A percentile compares a stretch with the other conserved stretches of the same genome.
Evolutionary conservation across 1,284 basidiomycete species (phyloP).

Genomic region (Mycosarcoma mackinlayi): DNA sequence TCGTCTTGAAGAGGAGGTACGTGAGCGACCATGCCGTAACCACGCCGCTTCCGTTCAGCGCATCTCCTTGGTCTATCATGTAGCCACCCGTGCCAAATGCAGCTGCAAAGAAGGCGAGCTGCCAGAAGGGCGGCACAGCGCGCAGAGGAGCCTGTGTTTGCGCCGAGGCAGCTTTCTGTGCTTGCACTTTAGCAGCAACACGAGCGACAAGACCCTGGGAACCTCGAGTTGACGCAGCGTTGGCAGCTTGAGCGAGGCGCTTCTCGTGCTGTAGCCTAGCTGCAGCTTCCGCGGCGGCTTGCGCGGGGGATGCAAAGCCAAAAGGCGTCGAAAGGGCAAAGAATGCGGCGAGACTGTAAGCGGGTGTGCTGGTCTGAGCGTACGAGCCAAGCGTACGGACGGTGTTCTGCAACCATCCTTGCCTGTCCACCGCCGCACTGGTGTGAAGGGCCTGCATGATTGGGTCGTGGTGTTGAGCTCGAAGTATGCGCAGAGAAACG

Average conservation of each 20-base stretch:
- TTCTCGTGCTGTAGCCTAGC: constrained; percentile 32
- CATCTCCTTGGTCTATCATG: constrained; percentile 62
- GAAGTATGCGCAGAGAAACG: not conserved
- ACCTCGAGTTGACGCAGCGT: constrained; percentile 6
- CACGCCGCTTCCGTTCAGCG: constrained; percentile 60
- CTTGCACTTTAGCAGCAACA: constrained; percentile 31
- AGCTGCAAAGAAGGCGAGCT: constrained; percentile 55
- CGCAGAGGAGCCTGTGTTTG: constrained; percentile 17
- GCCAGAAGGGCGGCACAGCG: constrained; percentile 60
- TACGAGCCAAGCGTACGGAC: constrained; percentile 32
- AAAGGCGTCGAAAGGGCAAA: constrained; percentile 56
- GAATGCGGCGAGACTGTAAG: constrained; percentile 47
- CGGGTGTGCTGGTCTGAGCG: constrained; percentile 37
- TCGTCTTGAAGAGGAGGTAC: constrained; percentile 59
- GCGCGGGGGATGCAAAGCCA: constrained; percentile 47
- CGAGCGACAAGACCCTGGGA: constrained; percentile 30
- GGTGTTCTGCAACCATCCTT: constrained; percentile 28
- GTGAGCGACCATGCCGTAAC: constrained; percentile 59
- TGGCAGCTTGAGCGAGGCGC: constrained; percentile 16
- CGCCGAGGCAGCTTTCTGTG: constrained; percentile 11
- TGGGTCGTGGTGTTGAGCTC: not conserved
- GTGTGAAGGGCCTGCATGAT: constrained; percentile 7
- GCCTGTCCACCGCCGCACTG: not conserved
- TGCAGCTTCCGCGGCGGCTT: constrained; percentile 42
- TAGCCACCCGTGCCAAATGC: constrained; percentile 61